phyloP scores from a whole-genome alignment of 768 basidiomycete genomes.

The Collybia mongolica region DNA sequence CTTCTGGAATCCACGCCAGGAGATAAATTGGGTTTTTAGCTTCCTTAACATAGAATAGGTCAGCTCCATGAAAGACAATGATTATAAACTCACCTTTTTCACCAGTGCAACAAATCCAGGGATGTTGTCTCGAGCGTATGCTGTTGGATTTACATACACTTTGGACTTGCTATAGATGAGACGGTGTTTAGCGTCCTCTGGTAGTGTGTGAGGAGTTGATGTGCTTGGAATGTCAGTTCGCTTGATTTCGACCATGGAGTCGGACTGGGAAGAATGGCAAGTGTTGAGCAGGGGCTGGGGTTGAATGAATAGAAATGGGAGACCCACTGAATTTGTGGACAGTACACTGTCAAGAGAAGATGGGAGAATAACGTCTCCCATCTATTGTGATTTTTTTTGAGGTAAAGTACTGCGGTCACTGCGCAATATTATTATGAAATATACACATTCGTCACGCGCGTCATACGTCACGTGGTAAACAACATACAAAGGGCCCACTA shows the following conservation, averaged over 20 bases:
- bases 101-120: conserved; percentile 92
- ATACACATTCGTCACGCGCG: background rate
- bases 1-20: conserved; percentile 93
- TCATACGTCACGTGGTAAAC: background rate
- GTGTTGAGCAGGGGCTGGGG: background rate
- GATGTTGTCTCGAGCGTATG: conserved; percentile 89
- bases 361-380: conserved; percentile 16
- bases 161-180: conserved; percentile 91
- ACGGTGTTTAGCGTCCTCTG: conserved; percentile 64
- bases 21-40: conserved; percentile 74
- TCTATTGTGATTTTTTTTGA: conserved; percentile 1
- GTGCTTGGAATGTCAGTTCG: conserved; percentile 30
- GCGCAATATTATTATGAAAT: background rate
- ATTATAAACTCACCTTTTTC: conserved; percentile 55
- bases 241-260: conserved; percentile 79
- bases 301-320: background rate
- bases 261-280: conserved; percentile 30
- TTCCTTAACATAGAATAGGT: conserved; percentile 44
- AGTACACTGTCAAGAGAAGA: conserved; percentile 45
- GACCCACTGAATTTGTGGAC: conserved; percentile 47
- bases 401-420: background rate
- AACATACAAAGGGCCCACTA: no score
- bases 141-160: conserved; percentile 94
- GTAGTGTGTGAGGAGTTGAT: conserved; percentile 11
- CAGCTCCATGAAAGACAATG: conserved; percentile 22